These are phyloP conservation scores for Yamadazyma membranifaciens DNA, from an alignment of 1,139 yeast genomes.

Conservation along the genomic window DNA sequence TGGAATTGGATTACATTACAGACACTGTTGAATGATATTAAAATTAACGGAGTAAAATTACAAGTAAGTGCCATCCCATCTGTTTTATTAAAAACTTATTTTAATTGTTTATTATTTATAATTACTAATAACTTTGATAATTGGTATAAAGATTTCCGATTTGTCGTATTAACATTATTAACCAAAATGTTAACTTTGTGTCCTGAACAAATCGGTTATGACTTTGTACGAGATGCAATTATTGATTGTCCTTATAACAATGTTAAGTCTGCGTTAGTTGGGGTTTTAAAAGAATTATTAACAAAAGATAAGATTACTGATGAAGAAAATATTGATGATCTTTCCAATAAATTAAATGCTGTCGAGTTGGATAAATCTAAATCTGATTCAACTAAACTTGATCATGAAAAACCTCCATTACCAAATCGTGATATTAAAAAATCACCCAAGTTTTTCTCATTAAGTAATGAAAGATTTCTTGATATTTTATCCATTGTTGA, in stretches of 20 bases:
- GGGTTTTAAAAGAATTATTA: slow-evolving; percentile 65
- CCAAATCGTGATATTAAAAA: slow-evolving; percentile 18
- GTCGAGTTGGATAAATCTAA: neutral
- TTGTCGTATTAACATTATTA: slow-evolving; percentile 45
- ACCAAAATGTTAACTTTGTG: slow-evolving; percentile 55
- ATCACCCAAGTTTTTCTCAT: slow-evolving; percentile 29
- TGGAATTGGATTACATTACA: slow-evolving; percentile 44
- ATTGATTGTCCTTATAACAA: slow-evolving; percentile 65
- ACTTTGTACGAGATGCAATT: slow-evolving; percentile 64
- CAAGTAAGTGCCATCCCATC: slow-evolving; percentile 35
- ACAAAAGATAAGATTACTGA: slow-evolving; percentile 19
- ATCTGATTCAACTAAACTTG: neutral
- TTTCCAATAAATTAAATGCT: slow-evolving; percentile 4
- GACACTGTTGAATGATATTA: slow-evolving; percentile 17
- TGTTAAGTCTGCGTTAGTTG: slow-evolving; percentile 57
- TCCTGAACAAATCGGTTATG: slow-evolving; percentile 56
- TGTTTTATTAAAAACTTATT: slow-evolving; percentile 29
- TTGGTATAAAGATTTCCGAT: slow-evolving; percentile 21
- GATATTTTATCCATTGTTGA: slow-evolving; percentile 42
- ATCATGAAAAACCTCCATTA: slow-evolving; percentile 16
- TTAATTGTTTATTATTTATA: slow-evolving; percentile 32
- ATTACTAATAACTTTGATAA: slow-evolving; percentile 16
- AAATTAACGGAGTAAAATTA: slow-evolving; percentile 20
- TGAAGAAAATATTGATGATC: slow-evolving; percentile 9
- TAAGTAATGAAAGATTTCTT: slow-evolving; percentile 34